phyloP scores from a whole-genome alignment of 164 flowering plant species.

The Magnolia kwangsiensis region DNA sequence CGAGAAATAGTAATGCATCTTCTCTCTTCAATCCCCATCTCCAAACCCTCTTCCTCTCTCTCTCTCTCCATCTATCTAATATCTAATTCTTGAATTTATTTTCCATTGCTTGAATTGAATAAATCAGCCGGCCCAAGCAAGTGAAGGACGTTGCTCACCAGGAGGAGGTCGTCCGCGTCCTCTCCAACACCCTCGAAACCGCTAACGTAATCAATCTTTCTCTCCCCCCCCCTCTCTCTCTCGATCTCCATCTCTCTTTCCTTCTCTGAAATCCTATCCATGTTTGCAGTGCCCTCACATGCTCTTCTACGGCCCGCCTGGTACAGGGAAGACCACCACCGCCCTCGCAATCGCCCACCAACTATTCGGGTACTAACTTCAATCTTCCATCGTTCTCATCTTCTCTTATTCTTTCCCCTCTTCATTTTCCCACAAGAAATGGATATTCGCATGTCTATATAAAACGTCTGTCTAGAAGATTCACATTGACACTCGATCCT shows the following conservation, averaged over 20 bases:
- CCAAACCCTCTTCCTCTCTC: neutral
- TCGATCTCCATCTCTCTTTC: neutral
- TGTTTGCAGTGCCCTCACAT: constrained; percentile 78
- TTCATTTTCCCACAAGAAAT: neutral
- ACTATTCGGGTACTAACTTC: constrained; percentile 61
- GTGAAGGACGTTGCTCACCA: constrained; percentile 98
- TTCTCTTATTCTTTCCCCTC: neutral
- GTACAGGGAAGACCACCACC: constrained; percentile 96
- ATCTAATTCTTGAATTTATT: neutral
- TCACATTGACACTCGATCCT: too few relatives aligned
- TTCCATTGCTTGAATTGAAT: neutral
- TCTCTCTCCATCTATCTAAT: too few relatives aligned
- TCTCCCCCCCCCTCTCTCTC: neutral
- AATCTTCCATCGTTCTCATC: neutral
- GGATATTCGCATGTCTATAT: neutral
- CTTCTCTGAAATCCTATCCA: neutral
- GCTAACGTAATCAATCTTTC: constrained; percentile 36
- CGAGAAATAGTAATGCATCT: constrained; percentile 74
- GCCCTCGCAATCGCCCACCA: constrained; percentile 93
- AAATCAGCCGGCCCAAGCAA: constrained; percentile 79
- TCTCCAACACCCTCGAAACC: constrained; percentile 90
- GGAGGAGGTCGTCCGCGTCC: constrained; percentile 93
- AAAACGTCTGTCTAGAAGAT: too few relatives aligned
- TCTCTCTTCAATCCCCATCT: neutral
- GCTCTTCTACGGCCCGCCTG: constrained; percentile 99